Base-by-base conservation (phyloP, 2,329 filamentous ascomycete genomes). In the Alternaria sp. region DNA sequence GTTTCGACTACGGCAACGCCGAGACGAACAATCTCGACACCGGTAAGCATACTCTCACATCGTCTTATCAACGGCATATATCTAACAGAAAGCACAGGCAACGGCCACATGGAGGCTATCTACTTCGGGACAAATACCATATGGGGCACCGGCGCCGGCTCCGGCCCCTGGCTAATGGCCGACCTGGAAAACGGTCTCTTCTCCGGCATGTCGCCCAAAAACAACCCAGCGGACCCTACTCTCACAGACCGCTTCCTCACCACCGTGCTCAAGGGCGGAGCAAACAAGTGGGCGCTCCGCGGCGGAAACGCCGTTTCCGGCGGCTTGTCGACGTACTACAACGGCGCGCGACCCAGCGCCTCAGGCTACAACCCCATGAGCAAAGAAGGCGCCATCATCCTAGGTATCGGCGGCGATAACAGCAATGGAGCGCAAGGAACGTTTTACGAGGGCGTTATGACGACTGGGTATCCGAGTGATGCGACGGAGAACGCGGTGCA, bases 361-460 rank as follows among this genome's bases (percentile, higher is more conserved):
- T 65, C 73, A 14, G 87, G 87, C 10, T 90, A 90, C 78, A 86
- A 88, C 73, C 78, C 81, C 0, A 91, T 90, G 89, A 81, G 71
- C 66, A 89, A 90, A 67, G 88, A 91, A 71, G 88, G 88, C 12
- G 85, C 88, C 60, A 88, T 91, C 47, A 84, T 90, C 61, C 86
- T 90, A n/a, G 88, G 89, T n/a, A 89, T 90, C 58, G 89, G 89
- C n/a, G 89, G 89, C 8, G 89, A 90, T 69, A 91, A 89, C 79
- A 88, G 86, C 71, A 79, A 81, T 68, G 71, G 85, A 50, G 88
- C 82, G 1, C 86, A 89, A 71, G 88, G 88, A 25, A 90, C 88
- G 0, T 89, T 88, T 71, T 88, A 90, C 75, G 88, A 90, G 77
- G 88, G 88, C 23, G 87, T 86, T 23, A 88, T 90, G 87, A 90